phyloP scores from a whole-genome alignment of 176 grass and related monocot genomes.

The Avena insularis region DNA sequence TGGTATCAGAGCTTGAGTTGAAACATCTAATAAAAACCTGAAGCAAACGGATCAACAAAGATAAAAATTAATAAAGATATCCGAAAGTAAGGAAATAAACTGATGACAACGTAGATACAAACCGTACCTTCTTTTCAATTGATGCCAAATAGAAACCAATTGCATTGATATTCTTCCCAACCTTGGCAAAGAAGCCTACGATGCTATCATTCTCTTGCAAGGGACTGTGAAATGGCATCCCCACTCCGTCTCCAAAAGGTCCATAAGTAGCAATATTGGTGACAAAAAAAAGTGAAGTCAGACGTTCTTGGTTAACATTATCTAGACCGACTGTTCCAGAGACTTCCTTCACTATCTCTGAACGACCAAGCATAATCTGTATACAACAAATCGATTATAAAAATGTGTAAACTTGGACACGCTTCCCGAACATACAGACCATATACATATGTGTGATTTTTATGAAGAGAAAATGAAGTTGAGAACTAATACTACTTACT shows the following conservation, averaged over 20 bases:
- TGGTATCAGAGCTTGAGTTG: no score
- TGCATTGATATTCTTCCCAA: not conserved
- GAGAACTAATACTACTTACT: not conserved
- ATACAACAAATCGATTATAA: not conserved
- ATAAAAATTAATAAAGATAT: no score
- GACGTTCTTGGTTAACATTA: no score
- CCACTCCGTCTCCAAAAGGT: not conserved
- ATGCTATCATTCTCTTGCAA: not conserved
- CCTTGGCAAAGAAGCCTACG: not conserved
- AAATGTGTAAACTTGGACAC: not conserved
- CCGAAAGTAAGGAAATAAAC: no score
- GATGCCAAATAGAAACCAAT: not conserved
- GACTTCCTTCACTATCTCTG: not conserved
- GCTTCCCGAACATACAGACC: not conserved
- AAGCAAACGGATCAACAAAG: no score
- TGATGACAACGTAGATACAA: no score
- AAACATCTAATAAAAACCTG: no score
- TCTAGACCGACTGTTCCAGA: not conserved
- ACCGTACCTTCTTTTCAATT: not conserved
- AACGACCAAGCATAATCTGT: not conserved
- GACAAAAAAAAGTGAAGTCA: not conserved
- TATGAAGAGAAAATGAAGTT: not conserved
- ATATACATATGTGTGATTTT: not conserved
- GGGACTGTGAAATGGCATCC: not conserved
- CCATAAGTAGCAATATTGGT: not conserved